A percentile compares a stretch with the other conserved stretches of the same genome.
Evolutionary conservation across 2,329 filamentous ascomycete species (phyloP).

Genomic region (Penicillium sp.): DNA sequence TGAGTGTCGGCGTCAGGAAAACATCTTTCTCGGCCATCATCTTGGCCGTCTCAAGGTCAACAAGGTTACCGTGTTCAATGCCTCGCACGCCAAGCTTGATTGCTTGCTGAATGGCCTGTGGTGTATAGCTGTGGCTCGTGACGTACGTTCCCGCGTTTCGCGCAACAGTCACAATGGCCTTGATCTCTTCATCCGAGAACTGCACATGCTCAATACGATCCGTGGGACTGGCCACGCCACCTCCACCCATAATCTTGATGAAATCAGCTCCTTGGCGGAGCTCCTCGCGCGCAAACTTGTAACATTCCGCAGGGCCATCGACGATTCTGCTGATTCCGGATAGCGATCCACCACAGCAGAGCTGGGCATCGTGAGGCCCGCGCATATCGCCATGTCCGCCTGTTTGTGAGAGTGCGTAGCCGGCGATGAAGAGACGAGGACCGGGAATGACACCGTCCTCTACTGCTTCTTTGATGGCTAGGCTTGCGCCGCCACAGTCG

Average conservation of each 20-base stretch:
- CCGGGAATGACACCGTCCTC: constrained; percentile 58
- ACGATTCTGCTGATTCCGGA: constrained; percentile 45
- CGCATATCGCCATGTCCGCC: constrained; percentile 60
- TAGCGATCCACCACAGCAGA: constrained; percentile 52
- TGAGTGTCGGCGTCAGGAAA: constrained; percentile 57
- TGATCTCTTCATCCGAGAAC: constrained; percentile 59
- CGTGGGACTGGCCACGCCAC: constrained; percentile 59
- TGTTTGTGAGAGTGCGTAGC: constrained; percentile 57
- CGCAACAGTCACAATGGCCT: constrained; percentile 55
- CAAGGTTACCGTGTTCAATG: constrained; percentile 57
- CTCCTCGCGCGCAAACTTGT: constrained; percentile 55
- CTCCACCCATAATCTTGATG: constrained; percentile 63
- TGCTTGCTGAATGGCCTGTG: constrained; percentile 55
- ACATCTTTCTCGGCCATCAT: constrained; percentile 53
- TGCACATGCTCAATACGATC: constrained; percentile 57
- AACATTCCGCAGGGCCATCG: constrained; percentile 58
- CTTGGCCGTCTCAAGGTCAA: constrained; percentile 47
- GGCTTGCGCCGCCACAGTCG: constrained; percentile 59
- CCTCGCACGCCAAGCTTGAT: constrained; percentile 57
- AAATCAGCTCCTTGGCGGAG: constrained; percentile 60
- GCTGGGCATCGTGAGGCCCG: constrained; percentile 39
- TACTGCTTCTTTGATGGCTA: constrained; percentile 56
- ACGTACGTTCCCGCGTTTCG: constrained; percentile 54
- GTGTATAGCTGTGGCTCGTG: constrained; percentile 61
- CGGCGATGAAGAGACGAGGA: constrained; percentile 58